phyloP scores from a whole-genome alignment of 306 rosid genomes.

The Cucurbita ficifolia region DNA sequence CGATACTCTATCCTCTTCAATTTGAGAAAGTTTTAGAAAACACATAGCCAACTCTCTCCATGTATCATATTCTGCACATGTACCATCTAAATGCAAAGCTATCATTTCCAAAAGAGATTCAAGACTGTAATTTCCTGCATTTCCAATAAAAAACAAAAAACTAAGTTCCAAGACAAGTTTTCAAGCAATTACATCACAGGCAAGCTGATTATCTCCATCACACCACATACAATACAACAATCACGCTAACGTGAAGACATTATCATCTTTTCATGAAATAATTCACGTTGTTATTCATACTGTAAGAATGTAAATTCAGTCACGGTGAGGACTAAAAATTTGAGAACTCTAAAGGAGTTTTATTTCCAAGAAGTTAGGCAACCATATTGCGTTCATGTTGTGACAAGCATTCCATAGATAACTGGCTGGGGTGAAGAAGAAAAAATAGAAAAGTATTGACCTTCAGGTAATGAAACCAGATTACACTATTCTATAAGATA shows the following conservation, averaged over 20 bases:
- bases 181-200: not conserved
- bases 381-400: not conserved
- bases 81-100: conserved; percentile 64
- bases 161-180: not conserved
- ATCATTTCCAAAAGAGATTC: conserved; percentile 58
- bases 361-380: not conserved
- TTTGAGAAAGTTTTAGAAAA: conserved; percentile 34
- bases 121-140: conserved; percentile 49
- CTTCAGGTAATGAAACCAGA: not conserved
- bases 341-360: not conserved
- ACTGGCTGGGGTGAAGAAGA: not conserved
- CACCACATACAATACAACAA: not conserved
- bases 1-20: conserved; percentile 46
- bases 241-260: not conserved
- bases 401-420: not conserved
- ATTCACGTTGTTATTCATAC: not conserved
- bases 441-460: not conserved
- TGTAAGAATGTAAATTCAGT: not conserved
- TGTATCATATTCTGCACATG: conserved; percentile 32
- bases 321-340: not conserved
- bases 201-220: not conserved
- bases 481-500: not conserved
- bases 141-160: not conserved
- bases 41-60: conserved; percentile 60
- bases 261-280: not conserved